Conservation (phyloP, 805 yeast species). For the Lachancea mirantina region DNA sequence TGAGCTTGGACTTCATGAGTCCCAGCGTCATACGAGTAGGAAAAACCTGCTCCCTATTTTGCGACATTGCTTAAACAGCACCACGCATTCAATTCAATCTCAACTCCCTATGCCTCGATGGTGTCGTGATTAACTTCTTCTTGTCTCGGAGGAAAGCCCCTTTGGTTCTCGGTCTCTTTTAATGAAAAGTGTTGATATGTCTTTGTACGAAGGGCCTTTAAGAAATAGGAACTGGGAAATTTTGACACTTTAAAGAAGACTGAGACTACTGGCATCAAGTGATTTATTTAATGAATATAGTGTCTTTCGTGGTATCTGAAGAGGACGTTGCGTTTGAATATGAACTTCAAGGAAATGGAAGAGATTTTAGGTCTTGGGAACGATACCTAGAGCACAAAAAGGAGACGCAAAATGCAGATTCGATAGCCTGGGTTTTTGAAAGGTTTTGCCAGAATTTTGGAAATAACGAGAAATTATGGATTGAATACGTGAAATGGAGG, state of each 20-base stretch:
- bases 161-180: no score
- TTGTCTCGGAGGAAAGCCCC: no score
- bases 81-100: no score
- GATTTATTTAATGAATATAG: conserved; percentile 13
- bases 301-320: conserved; percentile 15
- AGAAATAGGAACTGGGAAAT: no score
- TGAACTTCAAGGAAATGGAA: conserved; percentile 35
- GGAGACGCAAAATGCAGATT: conserved; percentile 12
- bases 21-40: conserved; percentile 98
- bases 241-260: no score
- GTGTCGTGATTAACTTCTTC: no score
- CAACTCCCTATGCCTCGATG: no score
- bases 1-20: conserved; percentile 87
- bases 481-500: conserved; percentile 38
- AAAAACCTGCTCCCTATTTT: conserved; percentile 81
- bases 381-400: conserved; percentile 33
- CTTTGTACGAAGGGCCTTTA: no score
- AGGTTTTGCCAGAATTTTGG: conserved; percentile 32
- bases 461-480: conserved; percentile 17
- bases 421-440: conserved; percentile 25
- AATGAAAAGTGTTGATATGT: no score
- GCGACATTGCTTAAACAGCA: conserved; percentile 19
- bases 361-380: conserved; percentile 37
- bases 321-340: conserved; percentile 41
- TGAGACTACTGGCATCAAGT: no score